Percentiles rank a stretch among this genome's conserved stretches.
These are phyloP conservation scores for Sonneratia alba DNA, from an alignment of 345 rosid genomes.

Conservation along the genomic window DNA sequence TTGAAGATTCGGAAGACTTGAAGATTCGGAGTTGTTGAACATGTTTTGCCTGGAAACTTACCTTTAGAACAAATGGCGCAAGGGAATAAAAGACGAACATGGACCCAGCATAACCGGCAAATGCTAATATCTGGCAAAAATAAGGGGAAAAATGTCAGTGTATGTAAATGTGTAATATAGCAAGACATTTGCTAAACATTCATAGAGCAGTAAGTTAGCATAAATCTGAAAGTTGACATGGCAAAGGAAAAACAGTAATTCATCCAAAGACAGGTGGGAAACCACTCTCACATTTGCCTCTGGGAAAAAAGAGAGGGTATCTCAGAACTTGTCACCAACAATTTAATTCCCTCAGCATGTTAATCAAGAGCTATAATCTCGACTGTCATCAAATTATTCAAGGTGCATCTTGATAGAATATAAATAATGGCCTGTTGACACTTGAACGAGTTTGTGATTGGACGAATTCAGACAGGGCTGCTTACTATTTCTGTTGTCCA, in stretches of 20 bases:
- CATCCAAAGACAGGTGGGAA: too few relatives aligned
- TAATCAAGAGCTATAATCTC: constrained; percentile 28
- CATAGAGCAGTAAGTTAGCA: background rate
- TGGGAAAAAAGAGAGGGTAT: too few relatives aligned
- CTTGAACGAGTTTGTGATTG: background rate
- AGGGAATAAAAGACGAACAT: constrained; percentile 31
- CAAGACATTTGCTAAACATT: background rate
- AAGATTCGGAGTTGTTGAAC: background rate
- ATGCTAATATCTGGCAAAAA: constrained; percentile 28
- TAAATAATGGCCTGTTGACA: too few relatives aligned
- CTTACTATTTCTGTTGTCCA: constrained; percentile 47
- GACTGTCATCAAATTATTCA: background rate
- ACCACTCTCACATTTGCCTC: too few relatives aligned
- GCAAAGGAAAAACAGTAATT: constrained; percentile 18
- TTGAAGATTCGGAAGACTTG: background rate
- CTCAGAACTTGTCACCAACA: too few relatives aligned
- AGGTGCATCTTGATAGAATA: background rate
- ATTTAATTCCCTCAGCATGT: too few relatives aligned
- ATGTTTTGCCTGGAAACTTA: constrained; percentile 9
- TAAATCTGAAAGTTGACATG: constrained; percentile 20
- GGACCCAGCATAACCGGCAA: constrained; percentile 25
- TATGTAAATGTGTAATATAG: background rate
- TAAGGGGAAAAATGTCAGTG: background rate
- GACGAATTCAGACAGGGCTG: background rate
- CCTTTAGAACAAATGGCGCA: constrained; percentile 44